A percentile compares a stretch with the other conserved stretches of the same genome.
Conservation (phyloP, 2,329 filamentous ascomycete genomes). For the Penicillium sp. region DNA sequence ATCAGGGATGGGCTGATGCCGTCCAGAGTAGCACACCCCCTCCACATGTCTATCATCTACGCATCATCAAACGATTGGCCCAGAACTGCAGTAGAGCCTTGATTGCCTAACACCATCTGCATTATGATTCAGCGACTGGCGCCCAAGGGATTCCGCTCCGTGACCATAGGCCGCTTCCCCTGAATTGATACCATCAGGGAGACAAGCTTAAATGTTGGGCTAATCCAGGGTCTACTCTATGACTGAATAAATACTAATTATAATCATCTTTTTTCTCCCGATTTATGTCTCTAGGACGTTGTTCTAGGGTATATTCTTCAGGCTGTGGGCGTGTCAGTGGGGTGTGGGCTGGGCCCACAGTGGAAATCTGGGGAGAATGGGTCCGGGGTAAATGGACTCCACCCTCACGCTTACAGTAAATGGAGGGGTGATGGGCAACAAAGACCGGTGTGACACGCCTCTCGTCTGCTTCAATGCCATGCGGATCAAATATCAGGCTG, state of each 20-base stretch:
- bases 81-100: neutral
- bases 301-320: neutral
- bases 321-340: neutral
- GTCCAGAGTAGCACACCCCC: slow-evolving; percentile 14
- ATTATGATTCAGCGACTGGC: slow-evolving; percentile 15
- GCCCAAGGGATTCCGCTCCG: neutral
- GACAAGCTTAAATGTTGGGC: neutral
- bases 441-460: neutral
- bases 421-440: neutral
- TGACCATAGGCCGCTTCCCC: slow-evolving; percentile 7
- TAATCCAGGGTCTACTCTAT: neutral
- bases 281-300: neutral
- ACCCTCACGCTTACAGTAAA: neutral
- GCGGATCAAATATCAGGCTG: no score
- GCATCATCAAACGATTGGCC: neutral
- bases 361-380: slow-evolving; percentile 14
- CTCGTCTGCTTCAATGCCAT: no score
- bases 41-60: neutral
- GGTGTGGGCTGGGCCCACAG: slow-evolving; percentile 2
- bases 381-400: slow-evolving; percentile 10
- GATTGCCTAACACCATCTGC: slow-evolving; percentile 5
- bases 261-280: neutral
- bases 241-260: neutral
- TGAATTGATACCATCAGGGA: slow-evolving; percentile 4
- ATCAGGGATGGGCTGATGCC: neutral